Evolutionary conservation across 2,329 filamentous ascomycete species (phyloP).

Genomic region (Dactylellina cionopaga): DNA sequence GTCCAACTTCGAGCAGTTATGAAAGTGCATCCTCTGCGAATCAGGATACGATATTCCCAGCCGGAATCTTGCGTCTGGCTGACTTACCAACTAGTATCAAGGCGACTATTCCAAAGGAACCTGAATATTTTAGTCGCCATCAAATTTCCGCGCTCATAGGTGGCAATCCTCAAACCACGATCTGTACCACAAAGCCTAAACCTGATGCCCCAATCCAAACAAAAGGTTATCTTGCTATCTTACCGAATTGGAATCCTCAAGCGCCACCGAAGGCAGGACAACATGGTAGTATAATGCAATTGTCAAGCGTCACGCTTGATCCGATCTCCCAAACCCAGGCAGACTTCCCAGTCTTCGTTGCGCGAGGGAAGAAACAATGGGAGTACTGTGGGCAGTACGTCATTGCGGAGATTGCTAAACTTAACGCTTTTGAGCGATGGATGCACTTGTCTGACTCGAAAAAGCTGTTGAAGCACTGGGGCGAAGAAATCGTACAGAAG

Average conservation of each 20-base stretch:
- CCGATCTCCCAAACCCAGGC: slow-evolving; percentile 19
- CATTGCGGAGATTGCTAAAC: slow-evolving; percentile 15
- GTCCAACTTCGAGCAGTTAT: slow-evolving; percentile 20
- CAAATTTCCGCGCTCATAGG: slow-evolving; percentile 34
- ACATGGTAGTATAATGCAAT: slow-evolving; percentile 44
- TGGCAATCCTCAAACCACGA: slow-evolving; percentile 6
- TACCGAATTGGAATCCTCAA: slow-evolving; percentile 44
- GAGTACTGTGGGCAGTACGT: slow-evolving; percentile 48
- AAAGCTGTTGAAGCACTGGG: slow-evolving; percentile 35
- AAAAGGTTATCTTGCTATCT: slow-evolving; percentile 38
- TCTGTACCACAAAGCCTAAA: not conserved
- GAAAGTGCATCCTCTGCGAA: slow-evolving; percentile 4
- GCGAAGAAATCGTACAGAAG: slow-evolving; percentile 22
- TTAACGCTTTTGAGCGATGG: slow-evolving; percentile 21
- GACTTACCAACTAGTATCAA: slow-evolving; percentile 1
- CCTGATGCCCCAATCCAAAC: slow-evolving; percentile 28
- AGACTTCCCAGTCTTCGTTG: slow-evolving; percentile 35
- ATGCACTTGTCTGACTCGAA: slow-evolving; percentile 20
- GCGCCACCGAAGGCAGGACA: slow-evolving; percentile 26
- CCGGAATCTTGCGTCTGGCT: slow-evolving; percentile 11
- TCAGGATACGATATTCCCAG: slow-evolving; percentile 15
- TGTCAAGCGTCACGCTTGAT: slow-evolving; percentile 5
- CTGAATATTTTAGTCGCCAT: slow-evolving; percentile 32
- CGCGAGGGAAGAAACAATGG: slow-evolving; percentile 24
- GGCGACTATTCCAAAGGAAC: not conserved